Conservation (phyloP, 2,329 filamentous ascomycete genomes). For the Hirsutella minnesotensis region DNA sequence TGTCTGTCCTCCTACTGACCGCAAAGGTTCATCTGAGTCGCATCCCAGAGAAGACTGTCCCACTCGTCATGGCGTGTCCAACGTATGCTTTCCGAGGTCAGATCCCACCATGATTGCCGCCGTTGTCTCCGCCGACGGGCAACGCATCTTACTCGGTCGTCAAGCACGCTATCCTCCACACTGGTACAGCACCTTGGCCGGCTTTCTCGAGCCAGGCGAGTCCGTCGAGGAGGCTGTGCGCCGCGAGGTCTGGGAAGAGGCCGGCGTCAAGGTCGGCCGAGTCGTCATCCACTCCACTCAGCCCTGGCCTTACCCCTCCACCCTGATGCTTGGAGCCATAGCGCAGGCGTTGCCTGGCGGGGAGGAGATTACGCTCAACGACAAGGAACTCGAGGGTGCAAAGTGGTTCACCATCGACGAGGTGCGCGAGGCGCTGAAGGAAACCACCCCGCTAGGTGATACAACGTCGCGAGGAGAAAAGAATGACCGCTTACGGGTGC, state of each 20-base stretch:
- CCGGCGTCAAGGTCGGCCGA: constrained; percentile 62
- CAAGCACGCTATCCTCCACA: constrained; percentile 70
- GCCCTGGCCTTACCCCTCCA: constrained; percentile 79
- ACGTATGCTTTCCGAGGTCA: constrained; percentile 83
- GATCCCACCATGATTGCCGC: constrained; percentile 95
- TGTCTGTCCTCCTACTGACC: constrained; percentile 61
- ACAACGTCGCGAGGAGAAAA: constrained; percentile 53
- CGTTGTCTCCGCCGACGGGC: constrained; percentile 69
- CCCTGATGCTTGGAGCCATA: constrained; percentile 78
- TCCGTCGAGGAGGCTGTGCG: constrained; percentile 76
- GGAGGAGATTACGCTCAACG: constrained; percentile 75
- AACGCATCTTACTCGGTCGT: constrained; percentile 71
- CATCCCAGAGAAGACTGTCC: constrained; percentile 57
- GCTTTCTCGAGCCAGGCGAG: constrained; percentile 77
- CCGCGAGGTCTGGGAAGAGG: constrained; percentile 78
- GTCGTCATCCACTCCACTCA: constrained; percentile 77
- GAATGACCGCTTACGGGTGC: constrained; percentile 67
- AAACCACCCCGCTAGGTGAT: constrained; percentile 56
- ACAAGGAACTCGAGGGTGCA: constrained; percentile 82
- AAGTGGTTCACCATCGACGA: constrained; percentile 81
- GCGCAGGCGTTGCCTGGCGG: constrained; percentile 63
- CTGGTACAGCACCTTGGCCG: constrained; percentile 84
- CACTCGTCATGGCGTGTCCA: constrained; percentile 76
- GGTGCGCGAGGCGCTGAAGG: constrained; percentile 58
- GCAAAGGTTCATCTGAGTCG: constrained; percentile 30